Base-by-base conservation (phyloP, 345 rosid species). In the Boechera retrofracta region DNA sequence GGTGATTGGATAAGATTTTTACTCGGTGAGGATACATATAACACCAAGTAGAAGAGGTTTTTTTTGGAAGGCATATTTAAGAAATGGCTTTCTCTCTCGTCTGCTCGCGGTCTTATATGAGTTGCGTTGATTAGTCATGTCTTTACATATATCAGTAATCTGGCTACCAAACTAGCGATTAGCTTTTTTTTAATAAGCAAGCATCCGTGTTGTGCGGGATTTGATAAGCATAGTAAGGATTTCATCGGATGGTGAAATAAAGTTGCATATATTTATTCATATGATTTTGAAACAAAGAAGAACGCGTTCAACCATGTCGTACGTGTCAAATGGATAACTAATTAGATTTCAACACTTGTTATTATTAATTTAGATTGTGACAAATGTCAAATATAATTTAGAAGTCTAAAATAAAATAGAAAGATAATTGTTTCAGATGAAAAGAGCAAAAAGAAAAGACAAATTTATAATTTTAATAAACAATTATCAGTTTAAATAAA, bases 1-100 rank as follows among this genome's bases (percentile, higher is more conserved):
- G 58, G 67, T 3, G 89, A 86, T 66, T 77, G 77, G 64, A 69
- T 81, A 57, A 70, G 72, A 2, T 60, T 59, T 39, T 84, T 83
- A 72, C 74, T 80, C 5, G 83, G 83, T 71, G 73, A 64, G 39
- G 86, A 74, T 53, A 78, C n/a, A 44, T 5, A 21, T 4, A 12
- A 41, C 38, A 38, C 39, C 59, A 65, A 67, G 66, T 65, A 71
- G 48, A 52, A 49, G 54, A 51, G 18, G 18, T 58, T 74, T 55
- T 36, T 73, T 73, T 26, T 49, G 16, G 8, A 33, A 29, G 24
- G 31, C 61, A 16, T 29, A 26, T 28, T 10, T 15, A 13, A n/a
- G 15, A 39, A 42, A 36, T 36, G 16, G 35, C 7, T 35, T 58
- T 66, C 45, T 13, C 61, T 67, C 49, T 2, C 49, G 18, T 69